Base-by-base conservation (phyloP, 768 basidiomycete species). In the Boletus pseudo-olivaceus region DNA sequence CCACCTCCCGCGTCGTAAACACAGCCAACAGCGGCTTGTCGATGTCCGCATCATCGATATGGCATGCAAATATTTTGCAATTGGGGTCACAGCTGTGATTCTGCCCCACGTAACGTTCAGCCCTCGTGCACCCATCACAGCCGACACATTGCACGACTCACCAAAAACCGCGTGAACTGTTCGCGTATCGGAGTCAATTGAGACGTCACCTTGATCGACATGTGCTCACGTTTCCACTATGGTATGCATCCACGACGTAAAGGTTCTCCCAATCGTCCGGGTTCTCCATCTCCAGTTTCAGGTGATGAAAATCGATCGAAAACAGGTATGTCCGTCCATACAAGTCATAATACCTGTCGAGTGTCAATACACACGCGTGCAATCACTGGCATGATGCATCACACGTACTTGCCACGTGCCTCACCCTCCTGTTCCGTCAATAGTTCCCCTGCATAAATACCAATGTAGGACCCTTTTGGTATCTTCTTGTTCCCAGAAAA, bases 1-100 rank as follows among this genome's bases (percentile, higher is more conserved):
- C 76, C 14, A 93, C 81, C 55, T 90, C 85, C 9, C 79, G 73
- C 38, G 57, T 70, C 2, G 90, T 82, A 67, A 90, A 93, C 11
- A 91, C 73, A 0, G 81, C 74, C 8, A 93, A 64, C 12, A 87
- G 66, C 0, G 90, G 89, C 63, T 88, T 90, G 11, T 82, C 74
- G 15, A 87, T 62, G 59, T 90, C 82, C 12, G 81, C 78, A 48
- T 93, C 91, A 60, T 92, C 86, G 69, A 90, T 84, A 61, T 93
- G 90, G 42, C 82, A 85, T 0, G 89, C 76, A n/a, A 78, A 77
- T 20, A 93, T 78, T 6, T 67, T 66, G 58, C 87, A 85, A 65
- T 96, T 97, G 0, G 93, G 93, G 53, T 92, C 86, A 62, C 94
- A 96, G 17, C 88, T 92, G 60, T 97, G 93, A 59, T 96, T 97